Conservation (phyloP, 495 filamentous ascomycete genomes). For the Aspergillus cavernicola region DNA sequence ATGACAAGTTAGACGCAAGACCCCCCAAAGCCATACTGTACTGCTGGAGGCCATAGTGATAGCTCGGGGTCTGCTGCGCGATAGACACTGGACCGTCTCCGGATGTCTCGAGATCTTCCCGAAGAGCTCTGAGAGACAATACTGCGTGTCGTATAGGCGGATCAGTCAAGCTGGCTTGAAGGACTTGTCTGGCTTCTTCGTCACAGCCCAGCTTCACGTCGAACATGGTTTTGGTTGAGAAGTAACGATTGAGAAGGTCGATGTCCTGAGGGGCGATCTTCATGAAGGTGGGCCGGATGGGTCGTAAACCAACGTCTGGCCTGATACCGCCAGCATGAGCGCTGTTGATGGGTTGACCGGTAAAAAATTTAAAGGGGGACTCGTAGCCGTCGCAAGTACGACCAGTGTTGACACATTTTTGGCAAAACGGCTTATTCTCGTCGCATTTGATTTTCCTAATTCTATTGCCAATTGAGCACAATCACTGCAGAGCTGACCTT, state of each 20-base stretch:
- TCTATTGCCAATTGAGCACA: too few species aligned
- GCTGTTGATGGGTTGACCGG: background rate
- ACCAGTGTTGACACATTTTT: slow-evolving; percentile 3
- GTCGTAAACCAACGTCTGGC: too few species aligned
- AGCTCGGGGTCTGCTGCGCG: too few species aligned
- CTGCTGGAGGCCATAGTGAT: too few species aligned
- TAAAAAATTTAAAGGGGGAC: background rate
- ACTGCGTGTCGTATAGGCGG: background rate
- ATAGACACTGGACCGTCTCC: background rate
- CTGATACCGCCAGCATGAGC: background rate
- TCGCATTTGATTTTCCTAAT: slow-evolving; percentile 8
- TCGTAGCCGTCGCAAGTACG: slow-evolving; percentile 8
- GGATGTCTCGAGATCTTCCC: background rate
- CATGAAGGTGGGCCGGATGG: too few species aligned
- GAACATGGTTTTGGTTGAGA: background rate
- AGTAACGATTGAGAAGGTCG: background rate
- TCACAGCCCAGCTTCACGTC: background rate
- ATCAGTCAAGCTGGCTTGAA: background rate
- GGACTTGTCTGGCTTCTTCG: background rate
- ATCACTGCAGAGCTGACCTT: too few species aligned
- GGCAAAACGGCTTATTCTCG: background rate
- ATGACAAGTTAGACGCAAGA: too few species aligned
- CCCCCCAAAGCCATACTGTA: too few species aligned
- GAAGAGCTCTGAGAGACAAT: background rate
- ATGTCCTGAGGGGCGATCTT: background rate